phyloP scores from a whole-genome alignment of 2,329 filamentous ascomycete genomes.

The Colletotrichum echinochloae region DNA sequence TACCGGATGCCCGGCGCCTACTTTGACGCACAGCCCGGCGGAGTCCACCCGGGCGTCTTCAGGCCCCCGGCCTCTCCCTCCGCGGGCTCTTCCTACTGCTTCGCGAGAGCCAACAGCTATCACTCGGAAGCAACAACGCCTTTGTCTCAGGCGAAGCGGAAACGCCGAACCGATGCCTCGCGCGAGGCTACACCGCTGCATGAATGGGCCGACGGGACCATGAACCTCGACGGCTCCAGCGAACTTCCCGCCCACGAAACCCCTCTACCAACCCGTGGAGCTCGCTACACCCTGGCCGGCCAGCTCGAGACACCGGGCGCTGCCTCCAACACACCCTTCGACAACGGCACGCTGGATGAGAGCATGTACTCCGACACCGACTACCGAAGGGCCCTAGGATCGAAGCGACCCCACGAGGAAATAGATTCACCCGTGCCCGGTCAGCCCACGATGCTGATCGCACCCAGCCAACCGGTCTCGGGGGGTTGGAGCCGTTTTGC shows the following conservation, averaged over 20 bases:
- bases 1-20: constrained; percentile 52
- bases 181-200: constrained; percentile 50
- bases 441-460: constrained; percentile 50
- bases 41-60: constrained; percentile 60
- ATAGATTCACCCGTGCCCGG: constrained; percentile 50
- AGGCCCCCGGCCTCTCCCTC: constrained; percentile 56
- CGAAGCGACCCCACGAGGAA: constrained; percentile 56
- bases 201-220: constrained; percentile 48
- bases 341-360: constrained; percentile 58
- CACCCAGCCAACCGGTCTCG: constrained; percentile 46
- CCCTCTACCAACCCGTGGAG: constrained; percentile 29
- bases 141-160: constrained; percentile 58
- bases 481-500: constrained; percentile 69
- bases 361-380: constrained; percentile 69
- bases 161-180: constrained; percentile 50
- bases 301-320: constrained; percentile 63
- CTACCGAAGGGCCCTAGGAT: constrained; percentile 65
- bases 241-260: constrained; percentile 41
- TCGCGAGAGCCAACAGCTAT: constrained; percentile 54
- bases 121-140: constrained; percentile 51
- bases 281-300: constrained; percentile 64
- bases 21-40: constrained; percentile 49
- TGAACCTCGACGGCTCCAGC: constrained; percentile 46
- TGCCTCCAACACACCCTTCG: constrained; percentile 45
- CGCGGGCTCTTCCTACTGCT: constrained; percentile 44